These are phyloP conservation scores for Trichoderma gracile DNA, from an alignment of 2,329 filamentous ascomycete species.

Conservation along the genomic window DNA sequence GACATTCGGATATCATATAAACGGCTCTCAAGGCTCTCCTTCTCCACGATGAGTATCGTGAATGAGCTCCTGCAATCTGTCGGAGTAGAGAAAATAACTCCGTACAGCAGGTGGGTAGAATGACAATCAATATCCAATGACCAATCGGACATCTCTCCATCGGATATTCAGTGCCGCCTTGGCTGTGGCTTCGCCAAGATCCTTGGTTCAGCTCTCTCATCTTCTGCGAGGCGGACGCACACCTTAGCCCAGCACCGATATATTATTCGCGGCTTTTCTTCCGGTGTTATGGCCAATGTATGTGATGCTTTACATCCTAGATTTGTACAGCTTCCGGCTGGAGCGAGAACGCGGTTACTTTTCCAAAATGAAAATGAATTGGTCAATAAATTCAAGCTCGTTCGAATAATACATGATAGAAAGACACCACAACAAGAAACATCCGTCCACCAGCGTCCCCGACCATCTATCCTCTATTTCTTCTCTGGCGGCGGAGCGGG, in stretches of 20 bases:
- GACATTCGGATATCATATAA: too few species aligned
- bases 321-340: background rate
- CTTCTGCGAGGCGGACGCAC: background rate
- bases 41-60: too few species aligned
- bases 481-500: slow-evolving; percentile 56
- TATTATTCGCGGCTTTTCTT: background rate
- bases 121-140: background rate
- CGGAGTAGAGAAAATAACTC: too few species aligned
- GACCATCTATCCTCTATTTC: slow-evolving; percentile 37
- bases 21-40: too few species aligned
- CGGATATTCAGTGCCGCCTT: slow-evolving; percentile 16
- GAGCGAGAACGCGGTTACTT: too few species aligned
- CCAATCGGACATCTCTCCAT: background rate
- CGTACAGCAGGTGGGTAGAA: background rate
- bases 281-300: background rate
- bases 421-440: background rate
- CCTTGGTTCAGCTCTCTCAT: background rate
- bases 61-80: too few species aligned
- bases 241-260: background rate
- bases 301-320: background rate
- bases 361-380: too few species aligned
- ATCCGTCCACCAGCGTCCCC: background rate
- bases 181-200: background rate
- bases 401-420: background rate
- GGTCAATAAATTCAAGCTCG: background rate